A percentile compares a stretch with the other conserved stretches of the same genome.
phyloP scores from a whole-genome alignment of 768 basidiomycete genomes.

The Hirschioporus abietinus region DNA sequence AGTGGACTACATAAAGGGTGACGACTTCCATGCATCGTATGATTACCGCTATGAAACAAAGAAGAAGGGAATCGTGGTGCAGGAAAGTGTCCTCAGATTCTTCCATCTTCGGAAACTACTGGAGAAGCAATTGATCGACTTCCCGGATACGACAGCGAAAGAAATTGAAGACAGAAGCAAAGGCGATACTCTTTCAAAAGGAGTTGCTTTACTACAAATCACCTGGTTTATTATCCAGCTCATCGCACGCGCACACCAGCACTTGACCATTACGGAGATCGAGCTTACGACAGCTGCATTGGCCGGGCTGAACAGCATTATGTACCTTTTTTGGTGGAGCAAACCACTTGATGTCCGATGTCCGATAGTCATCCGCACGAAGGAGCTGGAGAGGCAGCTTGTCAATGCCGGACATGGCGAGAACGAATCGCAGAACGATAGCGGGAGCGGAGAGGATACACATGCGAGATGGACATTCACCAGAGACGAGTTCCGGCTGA shows the following conservation, averaged over 20 bases:
- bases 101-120: background rate
- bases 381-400: no score
- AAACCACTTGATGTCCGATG: constrained; percentile 32
- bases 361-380: constrained; percentile 7
- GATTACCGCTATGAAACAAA: no score
- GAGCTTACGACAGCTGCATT: constrained; percentile 32
- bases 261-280: constrained; percentile 11
- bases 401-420: no score
- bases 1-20: no score
- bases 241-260: constrained; percentile 18
- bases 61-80: background rate
- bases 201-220: constrained; percentile 26
- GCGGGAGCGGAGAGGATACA: no score
- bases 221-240: constrained; percentile 28
- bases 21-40: no score
- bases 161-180: constrained; percentile 28
- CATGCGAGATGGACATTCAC: background rate
- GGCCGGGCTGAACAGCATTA: constrained; percentile 24
- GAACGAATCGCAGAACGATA: background rate
- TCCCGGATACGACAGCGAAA: constrained; percentile 15
- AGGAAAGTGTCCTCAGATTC: background rate
- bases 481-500: background rate
- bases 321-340: constrained; percentile 32
- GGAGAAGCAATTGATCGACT: background rate
- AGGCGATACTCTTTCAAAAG: constrained; percentile 26